Conservation (phyloP, 192 early-diverging fungal genomes). For the Dissophora ornata region DNA sequence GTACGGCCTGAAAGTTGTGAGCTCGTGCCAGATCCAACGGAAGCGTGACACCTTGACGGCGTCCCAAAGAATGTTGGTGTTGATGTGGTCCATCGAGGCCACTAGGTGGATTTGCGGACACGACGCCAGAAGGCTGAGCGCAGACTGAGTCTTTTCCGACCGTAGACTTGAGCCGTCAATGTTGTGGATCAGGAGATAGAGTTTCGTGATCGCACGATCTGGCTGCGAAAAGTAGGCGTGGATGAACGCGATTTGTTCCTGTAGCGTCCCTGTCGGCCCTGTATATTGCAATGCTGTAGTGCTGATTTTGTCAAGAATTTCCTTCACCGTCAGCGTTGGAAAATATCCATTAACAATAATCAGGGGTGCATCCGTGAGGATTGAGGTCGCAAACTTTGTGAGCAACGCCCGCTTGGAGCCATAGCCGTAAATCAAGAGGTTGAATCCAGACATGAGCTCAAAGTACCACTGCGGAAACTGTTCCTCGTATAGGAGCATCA, state of each 20-base stretch:
- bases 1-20: slow-evolving; percentile 88
- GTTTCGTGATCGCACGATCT: slow-evolving; percentile 55
- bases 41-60: slow-evolving; percentile 71
- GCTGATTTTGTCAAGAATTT: slow-evolving; percentile 74
- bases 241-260: slow-evolving; percentile 77
- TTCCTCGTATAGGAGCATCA: slow-evolving; percentile 65
- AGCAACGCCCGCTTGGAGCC: slow-evolving; percentile 92
- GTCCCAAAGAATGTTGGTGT: slow-evolving; percentile 92
- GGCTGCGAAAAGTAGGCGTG: slow-evolving; percentile 68
- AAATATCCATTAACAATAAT: slow-evolving; percentile 90
- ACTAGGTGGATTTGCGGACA: slow-evolving; percentile 78
- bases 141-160: slow-evolving; percentile 71
- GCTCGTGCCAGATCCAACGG: slow-evolving; percentile 93
- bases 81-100: slow-evolving; percentile 92
- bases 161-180: slow-evolving; percentile 87
- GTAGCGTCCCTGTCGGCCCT: slow-evolving; percentile 61
- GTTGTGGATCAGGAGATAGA: slow-evolving; percentile 89
- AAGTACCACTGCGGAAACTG: slow-evolving; percentile 91
- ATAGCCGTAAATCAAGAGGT: slow-evolving; percentile 91
- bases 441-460: slow-evolving; percentile 86
- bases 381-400: slow-evolving; percentile 73
- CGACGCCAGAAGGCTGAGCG: slow-evolving; percentile 75
- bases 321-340: slow-evolving; percentile 78
- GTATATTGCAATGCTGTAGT: slow-evolving; percentile 45
- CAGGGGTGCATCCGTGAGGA: slow-evolving; percentile 68